phyloP scores from a whole-genome alignment of 2,329 filamentous ascomycete species.

The Elsinoe fawcettii region DNA sequence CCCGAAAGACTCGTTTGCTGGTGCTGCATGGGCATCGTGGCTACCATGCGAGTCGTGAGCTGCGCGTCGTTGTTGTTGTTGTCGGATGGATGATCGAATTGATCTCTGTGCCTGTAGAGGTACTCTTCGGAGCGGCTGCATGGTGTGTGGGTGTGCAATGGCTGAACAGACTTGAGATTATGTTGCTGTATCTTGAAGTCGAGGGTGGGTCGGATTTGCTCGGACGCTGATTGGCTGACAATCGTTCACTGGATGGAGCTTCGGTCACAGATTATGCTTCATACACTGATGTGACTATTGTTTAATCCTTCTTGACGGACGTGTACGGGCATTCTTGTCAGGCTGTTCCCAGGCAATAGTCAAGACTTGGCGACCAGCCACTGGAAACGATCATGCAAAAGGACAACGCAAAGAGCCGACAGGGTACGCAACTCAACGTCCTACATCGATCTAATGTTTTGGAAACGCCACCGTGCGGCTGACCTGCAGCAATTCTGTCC shows the following conservation, averaged over 20 bases:
- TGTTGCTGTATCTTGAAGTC: neutral
- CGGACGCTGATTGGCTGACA: neutral
- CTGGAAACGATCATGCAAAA: no score
- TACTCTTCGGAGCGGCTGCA: constrained; percentile 41
- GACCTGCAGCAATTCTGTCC: no score
- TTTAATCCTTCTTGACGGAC: no score
- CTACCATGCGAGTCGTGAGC: constrained; percentile 30
- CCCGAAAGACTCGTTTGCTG: constrained; percentile 43
- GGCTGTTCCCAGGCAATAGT: no score
- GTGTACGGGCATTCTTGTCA: no score
- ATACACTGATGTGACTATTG: no score
- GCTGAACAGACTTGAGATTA: neutral
- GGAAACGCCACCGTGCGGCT: no score
- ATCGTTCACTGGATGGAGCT: neutral
- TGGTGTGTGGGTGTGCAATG: constrained; percentile 22
- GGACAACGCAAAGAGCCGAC: no score
- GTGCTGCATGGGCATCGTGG: constrained; percentile 30
- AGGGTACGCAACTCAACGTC: no score
- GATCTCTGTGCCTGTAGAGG: constrained; percentile 35
- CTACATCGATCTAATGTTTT: no score
- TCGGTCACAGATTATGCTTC: no score
- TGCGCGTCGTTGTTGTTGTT: constrained; percentile 35
- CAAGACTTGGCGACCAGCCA: no score
- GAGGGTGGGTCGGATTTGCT: neutral
- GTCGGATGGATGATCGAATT: constrained; percentile 29